phyloP scores from a whole-genome alignment of 306 rosid species.

The Fagus crenata region DNA sequence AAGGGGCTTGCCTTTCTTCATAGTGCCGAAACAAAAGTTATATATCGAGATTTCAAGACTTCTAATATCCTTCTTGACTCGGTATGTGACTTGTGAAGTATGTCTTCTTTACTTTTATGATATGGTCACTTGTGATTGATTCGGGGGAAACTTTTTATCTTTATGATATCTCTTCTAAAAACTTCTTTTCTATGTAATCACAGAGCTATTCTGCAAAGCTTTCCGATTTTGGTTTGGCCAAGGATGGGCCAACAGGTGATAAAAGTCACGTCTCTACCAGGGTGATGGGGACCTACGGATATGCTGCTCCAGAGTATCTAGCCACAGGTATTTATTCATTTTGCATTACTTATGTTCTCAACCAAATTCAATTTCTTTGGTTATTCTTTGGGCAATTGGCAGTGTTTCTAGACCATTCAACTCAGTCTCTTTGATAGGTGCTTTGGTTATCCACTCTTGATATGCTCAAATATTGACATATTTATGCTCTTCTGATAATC shows the following conservation, averaged over 20 bases:
- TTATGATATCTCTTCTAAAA: conserved; percentile 11
- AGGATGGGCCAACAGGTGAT: conserved; percentile 62
- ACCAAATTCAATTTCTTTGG: background rate
- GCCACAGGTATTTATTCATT: conserved; percentile 47
- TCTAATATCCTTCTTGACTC: conserved; percentile 66
- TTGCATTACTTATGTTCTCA: background rate
- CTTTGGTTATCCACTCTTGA: background rate
- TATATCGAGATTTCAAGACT: conserved; percentile 66
- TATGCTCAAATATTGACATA: background rate
- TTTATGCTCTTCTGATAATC: background rate
- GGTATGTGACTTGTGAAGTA: conserved; percentile 36
- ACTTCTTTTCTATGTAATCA: conserved; percentile 19
- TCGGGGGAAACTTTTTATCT: conserved; percentile 11
- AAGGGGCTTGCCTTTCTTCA: conserved; percentile 75
- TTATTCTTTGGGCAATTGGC: background rate
- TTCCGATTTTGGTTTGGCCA: conserved; percentile 70
- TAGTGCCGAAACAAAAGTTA: conserved; percentile 51
- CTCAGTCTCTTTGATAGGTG: background rate
- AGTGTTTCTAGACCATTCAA: background rate
- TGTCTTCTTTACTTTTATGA: conserved; percentile 8
- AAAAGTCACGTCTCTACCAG: conserved; percentile 61
- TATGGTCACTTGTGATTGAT: conserved; percentile 1
- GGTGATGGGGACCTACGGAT: conserved; percentile 60
- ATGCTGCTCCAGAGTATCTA: conserved; percentile 71
- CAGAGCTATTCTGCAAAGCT: conserved; percentile 62